Base-by-base conservation (phyloP, 1,284 basidiomycete genomes). In the Sparassis latifolia region DNA sequence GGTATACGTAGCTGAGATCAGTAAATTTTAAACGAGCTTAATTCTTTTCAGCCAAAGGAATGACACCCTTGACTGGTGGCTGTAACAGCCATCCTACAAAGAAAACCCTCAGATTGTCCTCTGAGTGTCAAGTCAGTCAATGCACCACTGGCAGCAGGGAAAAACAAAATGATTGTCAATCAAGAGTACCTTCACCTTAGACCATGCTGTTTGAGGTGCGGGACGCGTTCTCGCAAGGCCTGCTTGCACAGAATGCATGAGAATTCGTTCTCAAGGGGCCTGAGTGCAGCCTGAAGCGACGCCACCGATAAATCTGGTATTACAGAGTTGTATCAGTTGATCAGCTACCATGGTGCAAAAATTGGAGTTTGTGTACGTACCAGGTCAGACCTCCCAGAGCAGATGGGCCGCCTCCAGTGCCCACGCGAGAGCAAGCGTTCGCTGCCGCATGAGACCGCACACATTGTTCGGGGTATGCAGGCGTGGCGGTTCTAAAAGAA, bases 161-260 rank as follows among this genome's bases (percentile, higher is more conserved):
- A 37, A 37, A 12, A 12, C 35, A 37, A 37, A 12, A 37, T 7
- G 35, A 37, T 12, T 6, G 35, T 37, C 7, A 6, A 12, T 20
- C 29, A 20, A 31, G 10, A 27, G 30, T 58, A 84, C 85, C 72
- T 85, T 88, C 43, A 89, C 81, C 38, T 77, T 68, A 12, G 85
- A 82, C 86, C 86, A 89, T 54, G 86, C 82, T 29, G 78, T 64
- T 86, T 68, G 41, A 89, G 70, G 44, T 74, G 74, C 60, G 79
- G 80, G 41, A 88, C 76, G 39, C 86, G 74, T 41, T 84, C 78
- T 46, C 74, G 69, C 31, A 89, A 71, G 2, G 77, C 67, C 44
- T 67, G 60, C 54, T 75, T 76, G 61, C 86, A 89, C 32, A 77
- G 70, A 41, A 80, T 54, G 48, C 67, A 69, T 3, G 52, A 33